phyloP scores from a whole-genome alignment of 345 rosid species.

The Barbarea vulgaris region DNA sequence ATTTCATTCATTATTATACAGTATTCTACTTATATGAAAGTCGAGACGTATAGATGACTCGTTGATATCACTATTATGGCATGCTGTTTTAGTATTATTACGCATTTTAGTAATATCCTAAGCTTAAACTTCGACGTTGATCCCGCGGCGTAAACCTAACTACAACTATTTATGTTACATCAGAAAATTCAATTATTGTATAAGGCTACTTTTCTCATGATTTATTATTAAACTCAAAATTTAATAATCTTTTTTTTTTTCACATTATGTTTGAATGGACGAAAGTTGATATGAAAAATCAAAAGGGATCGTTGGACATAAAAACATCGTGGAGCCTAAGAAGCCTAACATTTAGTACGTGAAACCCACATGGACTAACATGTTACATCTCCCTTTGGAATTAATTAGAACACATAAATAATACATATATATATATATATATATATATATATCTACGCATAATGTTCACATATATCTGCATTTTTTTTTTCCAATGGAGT shows the following conservation, averaged over 20 bases:
- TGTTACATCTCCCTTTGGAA: conserved; percentile 29
- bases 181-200: conserved; percentile 1
- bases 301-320: conserved; percentile 27
- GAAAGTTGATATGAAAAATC: conserved; percentile 25
- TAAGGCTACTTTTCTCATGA: conserved; percentile 15
- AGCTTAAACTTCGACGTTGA: conserved; percentile 37
- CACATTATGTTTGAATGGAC: conserved; percentile 18
- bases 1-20: neutral
- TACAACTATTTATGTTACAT: neutral
- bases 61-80: conserved; percentile 21
- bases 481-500: neutral
- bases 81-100: conserved; percentile 25
- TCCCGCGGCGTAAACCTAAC: conserved; percentile 29
- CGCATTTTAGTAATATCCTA: neutral
- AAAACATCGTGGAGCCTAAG: conserved; percentile 42
- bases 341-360: conserved; percentile 32
- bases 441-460: neutral
- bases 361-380: conserved; percentile 42
- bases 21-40: conserved; percentile 12
- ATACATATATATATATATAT: neutral
- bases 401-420: neutral
- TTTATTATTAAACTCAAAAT: neutral
- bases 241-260: neutral
- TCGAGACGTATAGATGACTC: conserved; percentile 32
- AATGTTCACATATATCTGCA: neutral